Base-by-base conservation (phyloP, 148 eudicot genomes). In the Rhododendron mucronatum region DNA sequence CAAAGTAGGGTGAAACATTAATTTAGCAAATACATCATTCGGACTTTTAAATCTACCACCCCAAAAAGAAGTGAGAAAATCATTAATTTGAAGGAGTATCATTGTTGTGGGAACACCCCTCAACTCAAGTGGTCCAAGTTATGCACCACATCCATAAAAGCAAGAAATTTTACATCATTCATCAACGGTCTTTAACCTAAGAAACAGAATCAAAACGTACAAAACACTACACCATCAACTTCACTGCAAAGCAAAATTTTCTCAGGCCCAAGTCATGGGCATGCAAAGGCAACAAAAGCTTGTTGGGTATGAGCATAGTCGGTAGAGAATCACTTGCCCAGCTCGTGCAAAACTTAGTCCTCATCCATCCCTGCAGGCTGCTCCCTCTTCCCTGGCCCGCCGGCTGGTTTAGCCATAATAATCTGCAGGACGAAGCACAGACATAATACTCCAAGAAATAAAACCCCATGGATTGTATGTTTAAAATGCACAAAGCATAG, bases 401-500 rank as follows among this genome's bases (percentile, higher is more conserved):
- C 98, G n/a, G 99, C 99, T 83, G 93, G 98, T 88, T 96, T 96
- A 71, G 99, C 90, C 99, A 96, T 94, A 74, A 96, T 96, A 87
- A 96, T 95, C 99, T 96, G 92, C 88, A 90, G 20, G 47, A 78
- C 39, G 85, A n/a, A 73, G 84, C 28, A 75, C 81, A 51, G 23
- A 4, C 26, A 18, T 28, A 55, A 30, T n/a, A 28, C 2, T 69
- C 47, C 26, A 59, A 78, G 76, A 75, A 59, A 23, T 39, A 39
- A 63, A 33, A 82, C 14, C 37, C 5, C 7, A 10, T 74, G 3
- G 12, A 75, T 20, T 30, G 13, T 26, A 5, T 35, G n/a, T 41
- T 13, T 12, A 37, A 45, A 61, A 30, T 59, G 6, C 61, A 59
- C 18, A 37, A 45, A 33, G 57, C 21, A 18, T 2, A 5, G 47